Percentiles rank a stretch among this genome's conserved stretches.
These are phyloP conservation scores for Monilinia fructigena DNA, from an alignment of 2,329 filamentous ascomycete species.

Conservation along the genomic window DNA sequence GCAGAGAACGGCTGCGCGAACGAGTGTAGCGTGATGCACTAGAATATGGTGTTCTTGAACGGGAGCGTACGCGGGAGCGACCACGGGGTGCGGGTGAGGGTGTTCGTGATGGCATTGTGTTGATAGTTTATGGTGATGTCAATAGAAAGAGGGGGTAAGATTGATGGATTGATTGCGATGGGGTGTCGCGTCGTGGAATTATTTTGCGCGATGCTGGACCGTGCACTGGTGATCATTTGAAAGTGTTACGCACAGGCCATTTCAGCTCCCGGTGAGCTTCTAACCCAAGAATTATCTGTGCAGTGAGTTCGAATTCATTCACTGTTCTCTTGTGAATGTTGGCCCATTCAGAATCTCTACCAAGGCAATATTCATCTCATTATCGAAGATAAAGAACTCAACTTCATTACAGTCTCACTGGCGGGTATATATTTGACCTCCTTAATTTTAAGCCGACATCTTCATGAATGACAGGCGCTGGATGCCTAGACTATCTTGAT, in stretches of 20 bases:
- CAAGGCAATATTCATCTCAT: neutral
- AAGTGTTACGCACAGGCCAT: too few relatives aligned
- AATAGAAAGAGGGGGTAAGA: constrained; percentile 1
- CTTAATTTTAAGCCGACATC: neutral
- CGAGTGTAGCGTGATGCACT: constrained; percentile 32
- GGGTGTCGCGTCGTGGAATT: constrained; percentile 19
- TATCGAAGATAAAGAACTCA: neutral
- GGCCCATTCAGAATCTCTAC: neutral
- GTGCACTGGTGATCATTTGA: neutral
- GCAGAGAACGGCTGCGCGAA: constrained; percentile 33
- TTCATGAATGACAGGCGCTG: neutral
- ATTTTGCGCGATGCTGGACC: constrained; percentile 16
- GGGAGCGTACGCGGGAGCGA: constrained; percentile 30
- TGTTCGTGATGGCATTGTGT: constrained; percentile 34
- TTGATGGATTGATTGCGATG: constrained; percentile 18
- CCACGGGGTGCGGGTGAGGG: constrained; percentile 32
- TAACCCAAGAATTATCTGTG: too few relatives aligned
- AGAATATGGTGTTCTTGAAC: constrained; percentile 38
- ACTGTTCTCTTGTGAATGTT: neutral
- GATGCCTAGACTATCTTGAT: neutral
- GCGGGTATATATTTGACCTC: neutral
- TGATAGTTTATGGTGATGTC: constrained; percentile 1
- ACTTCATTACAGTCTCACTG: neutral
- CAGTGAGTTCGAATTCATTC: too few relatives aligned
- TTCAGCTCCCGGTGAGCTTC: too few relatives aligned